Conservation (phyloP, 257 asterid species). For the Primulina huaijiensis region DNA sequence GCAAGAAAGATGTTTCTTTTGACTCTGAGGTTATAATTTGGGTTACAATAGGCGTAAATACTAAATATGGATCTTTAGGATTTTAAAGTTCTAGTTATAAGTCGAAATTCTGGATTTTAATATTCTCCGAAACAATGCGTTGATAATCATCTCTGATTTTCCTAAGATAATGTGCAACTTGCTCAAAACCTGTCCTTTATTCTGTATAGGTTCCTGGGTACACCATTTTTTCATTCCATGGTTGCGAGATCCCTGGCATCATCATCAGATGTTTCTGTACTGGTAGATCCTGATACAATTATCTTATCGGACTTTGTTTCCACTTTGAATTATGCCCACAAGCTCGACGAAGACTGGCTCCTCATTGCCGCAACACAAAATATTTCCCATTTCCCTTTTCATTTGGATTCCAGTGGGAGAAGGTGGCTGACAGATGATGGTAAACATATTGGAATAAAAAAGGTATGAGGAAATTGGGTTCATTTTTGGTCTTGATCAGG, state of each 20-base stretch:
- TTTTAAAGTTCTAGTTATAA: too few species aligned
- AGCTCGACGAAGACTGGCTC: slow-evolving; percentile 91
- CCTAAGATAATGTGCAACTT: slow-evolving; percentile 13
- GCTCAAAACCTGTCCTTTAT: slow-evolving; percentile 8
- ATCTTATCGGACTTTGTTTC: slow-evolving; percentile 64
- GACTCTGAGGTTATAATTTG: too few species aligned
- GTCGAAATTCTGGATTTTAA: too few species aligned
- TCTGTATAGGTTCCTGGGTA: slow-evolving; percentile 59
- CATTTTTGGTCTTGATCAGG: slow-evolving; percentile 22
- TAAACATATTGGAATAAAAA: slow-evolving; percentile 29
- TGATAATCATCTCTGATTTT: background rate
- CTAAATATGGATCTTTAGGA: too few species aligned
- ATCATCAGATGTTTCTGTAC: slow-evolving; percentile 62
- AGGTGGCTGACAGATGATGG: slow-evolving; percentile 54
- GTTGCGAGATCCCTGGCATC: slow-evolving; percentile 76
- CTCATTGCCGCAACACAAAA: slow-evolving; percentile 53
- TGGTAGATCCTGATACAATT: slow-evolving; percentile 73
- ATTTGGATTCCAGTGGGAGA: slow-evolving; percentile 51
- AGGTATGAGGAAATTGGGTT: slow-evolving; percentile 44
- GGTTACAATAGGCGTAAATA: too few species aligned
- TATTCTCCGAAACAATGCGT: too few species aligned
- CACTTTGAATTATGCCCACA: slow-evolving; percentile 60
- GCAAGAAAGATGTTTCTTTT: too few species aligned
- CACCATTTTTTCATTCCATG: slow-evolving; percentile 92
- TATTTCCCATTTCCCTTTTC: slow-evolving; percentile 53